Base-by-base conservation (phyloP, 2,329 filamentous ascomycete species). In the Phialemoniopsis sp. region DNA sequence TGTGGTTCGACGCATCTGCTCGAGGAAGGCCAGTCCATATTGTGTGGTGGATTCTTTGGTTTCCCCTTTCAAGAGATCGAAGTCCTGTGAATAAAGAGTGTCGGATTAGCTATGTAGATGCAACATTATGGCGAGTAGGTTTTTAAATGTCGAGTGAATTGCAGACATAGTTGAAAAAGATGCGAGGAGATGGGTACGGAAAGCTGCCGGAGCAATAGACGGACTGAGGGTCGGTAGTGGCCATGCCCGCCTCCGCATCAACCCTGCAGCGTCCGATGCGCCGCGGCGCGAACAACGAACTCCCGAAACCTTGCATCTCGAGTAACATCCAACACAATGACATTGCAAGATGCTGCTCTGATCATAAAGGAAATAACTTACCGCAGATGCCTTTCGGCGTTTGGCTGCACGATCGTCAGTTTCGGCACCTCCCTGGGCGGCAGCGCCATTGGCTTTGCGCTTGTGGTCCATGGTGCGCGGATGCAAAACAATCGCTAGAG, bases 1-100 rank as follows among this genome's bases (percentile, higher is more conserved):
- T 46, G 80, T 79, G 16, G 87, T 88, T 47, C 78, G 74, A 51
- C 82, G 82, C 55, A 95, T 78, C 55, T 83, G 81, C 39, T 87
- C 80, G 33, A 94, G 67, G 54, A 94, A 86, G 48, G 75, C 77
- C 51, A 87, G 65, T 29, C 89, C 89, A 53, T 81, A 77, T 40
- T 81, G 74, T 13, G 81, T 82, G 3, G 86, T 90, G 13, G 80
- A 80, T 57, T 86, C 80, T 39, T 66, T 62, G 13, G 76, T 81
- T 62, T 90, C 85, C 48, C 69, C 70, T 41, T 73, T 65, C 35
- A 66, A 59, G 19, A 78, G 60, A 45, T 78, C 70, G 47, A 68
- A 75, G 46, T 68, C 62, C 54, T 64, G 36, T 38, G 30, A 39
- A 36, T 26, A 34, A 29, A 32, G 29, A 9, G 19, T 4, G 13